Evolutionary conservation across 2,329 filamentous ascomycete genomes (phyloP).

Genomic region (Trichoderma citrinoviride): DNA sequence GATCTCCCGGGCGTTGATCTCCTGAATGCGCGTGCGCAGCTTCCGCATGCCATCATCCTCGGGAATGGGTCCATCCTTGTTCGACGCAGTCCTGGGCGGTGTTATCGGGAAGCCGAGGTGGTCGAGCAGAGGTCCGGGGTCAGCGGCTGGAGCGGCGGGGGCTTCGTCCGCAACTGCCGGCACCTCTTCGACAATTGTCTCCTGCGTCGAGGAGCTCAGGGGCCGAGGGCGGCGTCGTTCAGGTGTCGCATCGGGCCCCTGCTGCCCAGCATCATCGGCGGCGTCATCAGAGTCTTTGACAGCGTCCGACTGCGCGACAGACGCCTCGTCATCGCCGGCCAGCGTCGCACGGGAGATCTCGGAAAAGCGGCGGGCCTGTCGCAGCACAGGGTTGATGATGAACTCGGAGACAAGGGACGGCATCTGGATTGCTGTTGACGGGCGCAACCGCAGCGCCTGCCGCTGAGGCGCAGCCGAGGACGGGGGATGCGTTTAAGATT

Average conservation of each 20-base stretch:
- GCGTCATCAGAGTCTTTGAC: slow-evolving; percentile 31
- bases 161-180: slow-evolving; percentile 29
- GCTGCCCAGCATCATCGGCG: slow-evolving; percentile 23
- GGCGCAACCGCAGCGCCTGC: slow-evolving; percentile 11
- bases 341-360: slow-evolving; percentile 45
- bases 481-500: slow-evolving; percentile 5
- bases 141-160: slow-evolving; percentile 25
- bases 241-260: slow-evolving; percentile 24
- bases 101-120: slow-evolving; percentile 36
- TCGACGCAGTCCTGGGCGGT: slow-evolving; percentile 23
- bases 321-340: slow-evolving; percentile 35
- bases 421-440: slow-evolving; percentile 42
- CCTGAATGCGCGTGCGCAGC: slow-evolving; percentile 65
- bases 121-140: slow-evolving; percentile 31
- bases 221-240: slow-evolving; percentile 33
- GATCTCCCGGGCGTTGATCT: slow-evolving; percentile 62
- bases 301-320: slow-evolving; percentile 26
- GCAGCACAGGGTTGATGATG: slow-evolving; percentile 63
- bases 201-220: slow-evolving; percentile 36
- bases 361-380: slow-evolving; percentile 64
- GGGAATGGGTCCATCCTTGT: slow-evolving; percentile 48
- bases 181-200: slow-evolving; percentile 35
- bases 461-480: slow-evolving; percentile 4
- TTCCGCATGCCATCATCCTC: slow-evolving; percentile 76
- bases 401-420: slow-evolving; percentile 63